Evolutionary conservation across 106 monocot genomes (phyloP).

Genomic region (Dendrobium officinale): DNA sequence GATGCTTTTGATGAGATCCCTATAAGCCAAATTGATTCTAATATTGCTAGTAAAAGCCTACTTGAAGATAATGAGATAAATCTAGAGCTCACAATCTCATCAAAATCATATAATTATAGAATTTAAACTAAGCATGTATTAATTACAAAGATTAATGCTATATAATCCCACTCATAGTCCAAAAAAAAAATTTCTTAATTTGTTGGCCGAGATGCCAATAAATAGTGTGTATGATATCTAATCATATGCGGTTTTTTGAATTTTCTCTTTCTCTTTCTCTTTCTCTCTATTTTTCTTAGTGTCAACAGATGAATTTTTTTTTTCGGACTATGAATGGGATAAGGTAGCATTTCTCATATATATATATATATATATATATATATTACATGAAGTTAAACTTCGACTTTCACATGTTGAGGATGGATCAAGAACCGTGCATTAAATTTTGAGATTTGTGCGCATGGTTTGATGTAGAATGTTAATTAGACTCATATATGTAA

Average conservation of each 20-base stretch:
- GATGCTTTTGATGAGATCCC: not conserved
- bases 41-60: not conserved
- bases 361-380: no score
- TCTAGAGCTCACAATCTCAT: slow-evolving; percentile 6
- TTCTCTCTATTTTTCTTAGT: no score
- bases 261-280: no score
- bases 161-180: no score
- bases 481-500: not conserved
- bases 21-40: not conserved
- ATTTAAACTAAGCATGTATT: not conserved
- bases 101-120: not conserved
- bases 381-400: not conserved
- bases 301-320: no score
- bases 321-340: no score
- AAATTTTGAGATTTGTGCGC: not conserved
- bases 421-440: not conserved
- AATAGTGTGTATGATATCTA: no score
- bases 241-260: no score
- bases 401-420: not conserved
- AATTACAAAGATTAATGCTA: no score
- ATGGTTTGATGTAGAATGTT: not conserved
- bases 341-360: no score
- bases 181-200: no score
- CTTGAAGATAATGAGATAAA: not conserved
- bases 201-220: no score